Conservation (phyloP, 768 basidiomycete species). For the Termitomyces sp. region DNA sequence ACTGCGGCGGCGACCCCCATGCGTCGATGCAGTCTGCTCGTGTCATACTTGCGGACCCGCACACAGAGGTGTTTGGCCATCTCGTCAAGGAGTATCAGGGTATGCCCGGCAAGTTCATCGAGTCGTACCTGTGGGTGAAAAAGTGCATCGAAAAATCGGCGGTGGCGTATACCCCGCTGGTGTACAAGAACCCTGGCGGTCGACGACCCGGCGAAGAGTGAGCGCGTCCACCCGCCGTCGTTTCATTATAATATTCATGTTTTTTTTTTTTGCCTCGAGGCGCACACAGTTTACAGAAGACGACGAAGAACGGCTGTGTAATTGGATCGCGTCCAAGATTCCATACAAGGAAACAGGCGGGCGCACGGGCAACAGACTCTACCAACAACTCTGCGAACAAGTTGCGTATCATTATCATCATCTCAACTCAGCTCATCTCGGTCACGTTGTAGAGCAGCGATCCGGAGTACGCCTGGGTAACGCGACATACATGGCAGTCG, state of each 20-base stretch:
- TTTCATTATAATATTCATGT: too few species aligned
- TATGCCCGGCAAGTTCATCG: conserved; percentile 67
- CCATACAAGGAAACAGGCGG: conserved; percentile 81
- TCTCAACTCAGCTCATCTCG: background rate
- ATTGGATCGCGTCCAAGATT: conserved; percentile 79
- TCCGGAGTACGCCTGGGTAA: conserved; percentile 75
- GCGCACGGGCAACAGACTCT: conserved; percentile 75
- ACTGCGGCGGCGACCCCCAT: conserved; percentile 75
- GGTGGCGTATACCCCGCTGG: conserved; percentile 64
- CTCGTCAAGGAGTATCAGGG: conserved; percentile 70
- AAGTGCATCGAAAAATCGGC: conserved; percentile 69
- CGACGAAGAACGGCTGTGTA: conserved; percentile 69
- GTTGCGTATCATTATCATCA: conserved; percentile 26
- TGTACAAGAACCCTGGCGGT: conserved; percentile 83
- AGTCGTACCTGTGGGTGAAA: conserved; percentile 81
- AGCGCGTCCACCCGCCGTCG: background rate
- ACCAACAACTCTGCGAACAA: conserved; percentile 75
- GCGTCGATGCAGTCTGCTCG: conserved; percentile 66
- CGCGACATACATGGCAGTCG: conserved; percentile 83
- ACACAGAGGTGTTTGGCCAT: conserved; percentile 69
- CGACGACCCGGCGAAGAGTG: conserved; percentile 79
- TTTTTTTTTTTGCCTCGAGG: conserved; percentile 26
- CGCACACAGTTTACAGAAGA: conserved; percentile 73
- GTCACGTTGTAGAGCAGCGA: conserved; percentile 42
- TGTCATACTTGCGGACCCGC: conserved; percentile 76